Conservation (phyloP, 1,284 basidiomycete genomes). For the Pseudozyma tsukubaensis region DNA sequence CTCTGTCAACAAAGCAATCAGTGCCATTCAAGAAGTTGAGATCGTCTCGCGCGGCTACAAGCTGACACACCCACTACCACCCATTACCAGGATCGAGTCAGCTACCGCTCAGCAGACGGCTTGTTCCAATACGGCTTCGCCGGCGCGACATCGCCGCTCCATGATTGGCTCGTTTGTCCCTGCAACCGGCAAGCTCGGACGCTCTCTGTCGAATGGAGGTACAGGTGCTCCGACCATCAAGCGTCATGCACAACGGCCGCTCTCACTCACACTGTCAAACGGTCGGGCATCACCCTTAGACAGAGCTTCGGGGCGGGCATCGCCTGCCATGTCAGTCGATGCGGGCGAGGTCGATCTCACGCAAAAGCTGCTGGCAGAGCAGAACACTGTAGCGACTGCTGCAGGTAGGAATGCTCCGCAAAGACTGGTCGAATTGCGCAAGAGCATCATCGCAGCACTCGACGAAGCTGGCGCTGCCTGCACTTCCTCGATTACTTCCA, state of each 20-base stretch:
- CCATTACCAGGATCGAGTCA: conserved; percentile 66
- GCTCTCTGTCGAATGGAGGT: conserved; percentile 41
- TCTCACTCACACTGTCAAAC: conserved; percentile 32
- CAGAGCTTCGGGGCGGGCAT: conserved; percentile 26
- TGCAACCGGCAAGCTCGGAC: conserved; percentile 26
- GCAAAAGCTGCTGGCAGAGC: conserved; percentile 27
- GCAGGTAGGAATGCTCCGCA: conserved; percentile 13
- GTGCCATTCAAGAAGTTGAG: conserved; percentile 67
- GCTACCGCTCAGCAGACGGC: conserved; percentile 6
- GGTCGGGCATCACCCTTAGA: conserved; percentile 38
- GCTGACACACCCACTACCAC: conserved; percentile 63
- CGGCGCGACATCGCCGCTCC: conserved; percentile 22
- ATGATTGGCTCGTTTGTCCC: conserved; percentile 5
- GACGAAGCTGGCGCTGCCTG: conserved; percentile 46
- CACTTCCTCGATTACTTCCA: conserved; percentile 8
- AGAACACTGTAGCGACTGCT: conserved; percentile 13
- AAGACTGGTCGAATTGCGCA: conserved; percentile 46
- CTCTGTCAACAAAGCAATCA: conserved; percentile 57
- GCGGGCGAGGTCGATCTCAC: conserved; percentile 16
- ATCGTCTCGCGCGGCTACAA: conserved; percentile 64
- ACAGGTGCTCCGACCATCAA: conserved; percentile 32
- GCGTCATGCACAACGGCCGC: conserved; percentile 25
- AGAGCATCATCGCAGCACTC: conserved; percentile 30
- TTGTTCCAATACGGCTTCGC: conserved; percentile 15
- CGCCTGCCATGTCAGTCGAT: conserved; percentile 21